phyloP scores from a whole-genome alignment of 2,329 filamentous ascomycete species.

The Laburnicola sp. region DNA sequence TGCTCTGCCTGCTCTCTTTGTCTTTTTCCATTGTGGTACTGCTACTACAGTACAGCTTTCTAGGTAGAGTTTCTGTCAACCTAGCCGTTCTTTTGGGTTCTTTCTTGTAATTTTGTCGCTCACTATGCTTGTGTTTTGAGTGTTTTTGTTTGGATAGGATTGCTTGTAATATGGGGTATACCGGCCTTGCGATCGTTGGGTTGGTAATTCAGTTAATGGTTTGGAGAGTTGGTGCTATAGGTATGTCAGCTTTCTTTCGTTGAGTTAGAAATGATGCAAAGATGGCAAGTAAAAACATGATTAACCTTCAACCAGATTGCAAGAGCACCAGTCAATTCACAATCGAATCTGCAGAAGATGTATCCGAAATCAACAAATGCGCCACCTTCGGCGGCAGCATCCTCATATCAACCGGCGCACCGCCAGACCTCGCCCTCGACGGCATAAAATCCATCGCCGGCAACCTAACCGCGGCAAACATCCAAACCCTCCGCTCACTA shows the following conservation, averaged over 20 bases:
- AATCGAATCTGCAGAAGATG: constrained; percentile 22
- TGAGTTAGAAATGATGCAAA: background rate
- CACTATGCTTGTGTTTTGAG: background rate
- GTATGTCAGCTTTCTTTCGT: constrained; percentile 1
- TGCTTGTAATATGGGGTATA: background rate
- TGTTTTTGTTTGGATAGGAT: background rate
- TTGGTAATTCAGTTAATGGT: background rate
- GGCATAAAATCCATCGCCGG: constrained; percentile 18
- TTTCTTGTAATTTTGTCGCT: background rate
- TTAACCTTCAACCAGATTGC: constrained; percentile 20
- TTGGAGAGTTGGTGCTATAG: background rate
- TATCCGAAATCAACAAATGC: constrained; percentile 19
- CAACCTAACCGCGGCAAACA: constrained; percentile 19
- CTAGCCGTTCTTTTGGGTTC: background rate
- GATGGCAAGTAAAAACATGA: background rate
- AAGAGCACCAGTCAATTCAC: constrained; percentile 15
- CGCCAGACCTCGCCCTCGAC: constrained; percentile 19
- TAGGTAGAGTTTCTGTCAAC: background rate
- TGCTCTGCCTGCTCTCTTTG: no score
- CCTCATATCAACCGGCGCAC: constrained; percentile 21
- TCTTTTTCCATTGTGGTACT: no score
- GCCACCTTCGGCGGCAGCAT: constrained; percentile 22
- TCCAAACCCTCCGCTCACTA: constrained; percentile 16
- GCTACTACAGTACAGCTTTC: background rate
- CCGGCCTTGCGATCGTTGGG: background rate